Base-by-base conservation (phyloP, 2,329 filamentous ascomycete genomes). In the Hypocreales sp. region DNA sequence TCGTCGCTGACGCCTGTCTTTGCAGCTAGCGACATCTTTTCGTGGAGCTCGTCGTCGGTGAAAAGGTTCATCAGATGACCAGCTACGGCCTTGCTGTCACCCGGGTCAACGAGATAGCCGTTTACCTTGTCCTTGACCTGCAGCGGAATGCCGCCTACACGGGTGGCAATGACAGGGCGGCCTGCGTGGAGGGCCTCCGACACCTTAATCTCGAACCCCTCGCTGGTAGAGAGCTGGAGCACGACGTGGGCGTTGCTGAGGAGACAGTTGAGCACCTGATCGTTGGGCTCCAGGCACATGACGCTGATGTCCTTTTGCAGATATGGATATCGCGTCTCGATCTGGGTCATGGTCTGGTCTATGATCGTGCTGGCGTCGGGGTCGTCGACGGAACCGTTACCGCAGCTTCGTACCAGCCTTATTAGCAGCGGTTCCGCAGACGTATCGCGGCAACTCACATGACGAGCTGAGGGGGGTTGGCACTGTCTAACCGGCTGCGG, bases 161-260 rank as follows among this genome's bases (percentile, higher is more conserved):
- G 60, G 2, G 77, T 81, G 4, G 76, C 79, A 35, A 90, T 82
- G 40, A 84, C 67, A 1, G 81, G 81, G 3, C 77, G 70, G 10
- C 80, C 80, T 24, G 83, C 81, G 44, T 86, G 80, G 14, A 87
- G 60, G 1, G 79, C 80, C 51, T 90, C 82, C 0, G 77, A 83
- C 5, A 90, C 79, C 51, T 90, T 90, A 40, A 90, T 76, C 50
- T 90, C 81, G 40, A 90, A 90, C 0, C 81, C 80, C 46, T 90
- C 81, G 20, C 79, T 69, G 0, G 76, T 84, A 3, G 79, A 86
- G 5, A 90, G 68, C 49, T 90, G 81, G 7, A 90, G 64, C 1
- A 76, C 76, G 7, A 84, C 69, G 31, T 75, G 69, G 1, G 79
- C 73, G 26, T 77, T 75, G 20, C 74, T 72, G 34, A 90, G 64